phyloP scores from a whole-genome alignment of 2,329 filamentous ascomycete genomes.

The Fusarium avenaceum region DNA sequence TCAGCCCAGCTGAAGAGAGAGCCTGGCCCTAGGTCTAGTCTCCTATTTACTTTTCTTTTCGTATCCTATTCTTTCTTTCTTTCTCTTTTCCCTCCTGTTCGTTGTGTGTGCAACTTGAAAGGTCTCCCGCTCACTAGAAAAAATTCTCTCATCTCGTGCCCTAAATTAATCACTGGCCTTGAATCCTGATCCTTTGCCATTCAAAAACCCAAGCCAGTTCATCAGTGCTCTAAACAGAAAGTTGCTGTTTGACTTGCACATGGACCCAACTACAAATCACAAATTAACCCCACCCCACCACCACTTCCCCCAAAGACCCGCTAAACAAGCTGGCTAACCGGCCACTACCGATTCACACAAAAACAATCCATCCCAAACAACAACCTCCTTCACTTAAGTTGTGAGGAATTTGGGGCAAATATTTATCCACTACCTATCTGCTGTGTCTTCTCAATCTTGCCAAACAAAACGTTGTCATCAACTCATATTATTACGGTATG shows the following conservation, averaged over 20 bases:
- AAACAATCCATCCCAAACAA: slow-evolving; percentile 37
- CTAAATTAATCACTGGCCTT: slow-evolving; percentile 10
- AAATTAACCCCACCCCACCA: slow-evolving; percentile 40
- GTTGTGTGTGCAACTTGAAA: slow-evolving; percentile 15
- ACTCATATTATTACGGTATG: slow-evolving; percentile 23
- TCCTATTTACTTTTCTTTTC: slow-evolving; percentile 17
- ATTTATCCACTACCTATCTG: slow-evolving; percentile 1
- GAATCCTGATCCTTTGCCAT: slow-evolving; percentile 6
- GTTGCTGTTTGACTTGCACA: slow-evolving; percentile 26
- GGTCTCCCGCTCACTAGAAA: not conserved
- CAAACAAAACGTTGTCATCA: not conserved
- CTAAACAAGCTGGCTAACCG: slow-evolving; percentile 42
- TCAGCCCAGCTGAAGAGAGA: slow-evolving; percentile 35
- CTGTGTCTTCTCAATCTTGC: not conserved
- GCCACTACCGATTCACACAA: slow-evolving; percentile 43
- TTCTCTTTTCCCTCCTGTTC: slow-evolving; percentile 5
- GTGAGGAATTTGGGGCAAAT: slow-evolving; percentile 5
- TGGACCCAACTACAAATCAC: not conserved
- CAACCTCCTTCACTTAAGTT: slow-evolving; percentile 24
- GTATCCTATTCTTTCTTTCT: not conserved
- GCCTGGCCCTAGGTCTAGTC: slow-evolving; percentile 18
- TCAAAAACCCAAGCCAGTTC: not conserved
- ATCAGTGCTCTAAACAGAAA: slow-evolving; percentile 18
- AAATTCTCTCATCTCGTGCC: slow-evolving; percentile 20
- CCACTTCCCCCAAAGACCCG: slow-evolving; percentile 40